phyloP scores from a whole-genome alignment of 805 yeast species.

The Yarrowia yakushimensis region DNA sequence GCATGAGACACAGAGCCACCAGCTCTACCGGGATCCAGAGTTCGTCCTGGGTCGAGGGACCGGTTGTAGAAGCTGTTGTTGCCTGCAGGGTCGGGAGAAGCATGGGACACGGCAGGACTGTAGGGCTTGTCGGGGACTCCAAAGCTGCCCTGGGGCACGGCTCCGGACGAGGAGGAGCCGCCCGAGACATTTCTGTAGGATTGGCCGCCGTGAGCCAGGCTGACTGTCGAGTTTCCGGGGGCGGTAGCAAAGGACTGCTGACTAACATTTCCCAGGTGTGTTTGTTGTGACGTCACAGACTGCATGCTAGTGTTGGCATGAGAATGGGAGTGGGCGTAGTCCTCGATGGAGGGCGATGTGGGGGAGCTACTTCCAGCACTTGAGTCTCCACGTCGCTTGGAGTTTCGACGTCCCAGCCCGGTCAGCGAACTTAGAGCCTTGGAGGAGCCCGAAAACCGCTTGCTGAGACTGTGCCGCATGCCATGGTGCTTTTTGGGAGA shows the following conservation, averaged over 20 bases:
- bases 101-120: not conserved
- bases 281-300: constrained; percentile 14
- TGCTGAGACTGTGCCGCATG: constrained; percentile 18
- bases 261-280: not conserved
- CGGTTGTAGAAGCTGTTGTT: constrained; percentile 1
- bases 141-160: constrained; percentile 4
- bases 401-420: constrained; percentile 8
- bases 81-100: not conserved
- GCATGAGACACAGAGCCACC: not conserved
- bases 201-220: not conserved
- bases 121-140: constrained; percentile 13
- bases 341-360: constrained; percentile 10
- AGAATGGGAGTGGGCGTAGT: not conserved
- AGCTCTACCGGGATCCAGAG: not conserved
- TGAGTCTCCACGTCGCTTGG: constrained; percentile 24
- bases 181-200: not conserved
- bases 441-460: constrained; percentile 18
- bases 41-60: constrained; percentile 6
- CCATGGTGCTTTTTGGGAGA: constrained; percentile 21
- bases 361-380: not conserved
- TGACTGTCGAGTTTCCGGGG: not conserved
- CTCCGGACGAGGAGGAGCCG: not conserved
- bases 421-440: constrained; percentile 20
- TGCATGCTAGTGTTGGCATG: constrained; percentile 18
- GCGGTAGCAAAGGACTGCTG: constrained; percentile 14